Evolutionary conservation across 1,284 basidiomycete genomes (phyloP).

Genomic region (Volvariella volvacea): DNA sequence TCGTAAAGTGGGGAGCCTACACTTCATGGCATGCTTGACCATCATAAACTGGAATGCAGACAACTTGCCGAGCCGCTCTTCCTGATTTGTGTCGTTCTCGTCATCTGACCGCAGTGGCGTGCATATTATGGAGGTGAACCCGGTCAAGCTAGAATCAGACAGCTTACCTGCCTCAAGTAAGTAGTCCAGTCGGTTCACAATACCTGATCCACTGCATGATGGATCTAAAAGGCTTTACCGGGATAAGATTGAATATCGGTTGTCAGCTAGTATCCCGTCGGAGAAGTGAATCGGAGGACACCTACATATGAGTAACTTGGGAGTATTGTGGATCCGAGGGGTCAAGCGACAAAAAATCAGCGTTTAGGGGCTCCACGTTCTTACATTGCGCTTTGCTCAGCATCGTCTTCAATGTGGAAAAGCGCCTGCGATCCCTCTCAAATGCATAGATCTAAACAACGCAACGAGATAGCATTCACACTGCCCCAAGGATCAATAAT

Average conservation of each 20-base stretch:
- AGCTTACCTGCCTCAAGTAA: conserved; percentile 61
- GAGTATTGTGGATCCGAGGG: conserved; percentile 57
- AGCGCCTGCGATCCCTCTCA: conserved; percentile 77
- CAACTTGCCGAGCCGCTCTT: conserved; percentile 74
- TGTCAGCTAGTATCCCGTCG: conserved; percentile 2
- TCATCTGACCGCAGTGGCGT: conserved; percentile 24
- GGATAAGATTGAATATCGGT: too few species aligned
- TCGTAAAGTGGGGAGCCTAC: conserved; percentile 34
- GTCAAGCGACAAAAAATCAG: conserved; percentile 76
- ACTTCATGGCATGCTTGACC: conserved; percentile 93
- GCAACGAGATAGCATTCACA: not conserved
- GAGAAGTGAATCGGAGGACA: conserved; percentile 7
- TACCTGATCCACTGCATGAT: conserved; percentile 90
- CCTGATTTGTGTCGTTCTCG: conserved; percentile 33
- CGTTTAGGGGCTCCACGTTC: conserved; percentile 69
- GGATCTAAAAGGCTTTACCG: conserved; percentile 76
- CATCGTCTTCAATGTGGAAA: conserved; percentile 80
- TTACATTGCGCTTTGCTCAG: conserved; percentile 69
- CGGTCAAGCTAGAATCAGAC: conserved; percentile 6
- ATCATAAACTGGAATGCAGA: conserved; percentile 88
- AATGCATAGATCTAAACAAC: conserved; percentile 89
- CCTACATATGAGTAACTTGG: conserved; percentile 80
- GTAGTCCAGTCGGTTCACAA: conserved; percentile 85
- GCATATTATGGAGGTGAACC: not conserved
- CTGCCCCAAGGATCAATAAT: conserved; percentile 5